Base-by-base conservation (phyloP, 139 green algal genomes). In the Spirogloea muscicola region DNA sequence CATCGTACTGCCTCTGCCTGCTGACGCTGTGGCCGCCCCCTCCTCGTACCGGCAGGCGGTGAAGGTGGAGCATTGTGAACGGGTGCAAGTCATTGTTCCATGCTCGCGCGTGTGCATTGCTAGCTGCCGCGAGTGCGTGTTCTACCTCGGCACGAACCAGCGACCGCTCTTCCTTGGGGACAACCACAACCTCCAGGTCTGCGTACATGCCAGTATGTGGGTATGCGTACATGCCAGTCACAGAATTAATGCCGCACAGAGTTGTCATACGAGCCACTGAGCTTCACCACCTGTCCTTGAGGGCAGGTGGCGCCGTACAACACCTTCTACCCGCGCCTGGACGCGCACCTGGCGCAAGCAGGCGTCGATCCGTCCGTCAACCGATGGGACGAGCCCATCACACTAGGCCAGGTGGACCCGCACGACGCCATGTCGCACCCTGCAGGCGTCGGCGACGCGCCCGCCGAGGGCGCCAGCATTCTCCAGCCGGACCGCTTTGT, bases 231-330 rank as follows among this genome's bases (percentile, higher is more conserved):
- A n/a, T n/a, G n/a, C n/a, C n/a, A n/a, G n/a, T n/a, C n/a, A n/a
- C n/a, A n/a, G n/a, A n/a, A n/a, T n/a, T n/a, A n/a, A n/a, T n/a
- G n/a, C n/a, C n/a, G n/a, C n/a, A n/a, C n/a, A n/a, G n/a, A n/a
- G n/a, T n/a, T n/a, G n/a, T n/a, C n/a, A n/a, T n/a, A n/a, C n/a
- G n/a, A n/a, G n/a, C n/a, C n/a, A n/a, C n/a, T n/a, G n/a, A n/a
- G n/a, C n/a, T n/a, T n/a, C n/a, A n/a, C n/a, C n/a, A n/a, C n/a
- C n/a, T n/a, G n/a, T n/a, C n/a, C n/a, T 55, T 21, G 46, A 21
- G 21, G 64, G 3, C 74, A 79, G 74, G 52, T 79, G 16, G 77
- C 77, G 1, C 77, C 77, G 16, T 84, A 81, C 62, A 84, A 84
- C 62, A 84, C 77, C 3, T 84, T 76, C 69, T 84, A 84, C 49